These are phyloP conservation scores for Syncephalis plumigaleata DNA, from an alignment of 371 early-diverging fungal species.

Conservation along the genomic window DNA sequence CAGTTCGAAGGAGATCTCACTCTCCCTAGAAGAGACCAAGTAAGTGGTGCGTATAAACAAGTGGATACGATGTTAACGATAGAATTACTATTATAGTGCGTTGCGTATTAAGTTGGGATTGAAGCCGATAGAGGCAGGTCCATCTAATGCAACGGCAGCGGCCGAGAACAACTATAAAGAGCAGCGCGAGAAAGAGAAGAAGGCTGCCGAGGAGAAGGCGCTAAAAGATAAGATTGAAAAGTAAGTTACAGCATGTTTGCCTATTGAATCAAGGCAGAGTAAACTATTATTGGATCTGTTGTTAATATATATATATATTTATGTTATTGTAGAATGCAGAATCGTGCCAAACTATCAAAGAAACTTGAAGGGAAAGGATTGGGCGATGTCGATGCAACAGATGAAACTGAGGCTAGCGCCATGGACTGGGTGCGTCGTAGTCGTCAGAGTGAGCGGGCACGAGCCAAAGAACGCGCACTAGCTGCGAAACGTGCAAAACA, in stretches of 20 bases:
- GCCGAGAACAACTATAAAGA: conserved; percentile 47
- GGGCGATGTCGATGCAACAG: conserved; percentile 47
- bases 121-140: conserved; percentile 31
- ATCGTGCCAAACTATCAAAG: conserved; percentile 27
- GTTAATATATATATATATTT: neutral
- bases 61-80: neutral
- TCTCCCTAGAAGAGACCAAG: conserved; percentile 48
- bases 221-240: conserved; percentile 32
- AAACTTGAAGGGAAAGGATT: conserved; percentile 51
- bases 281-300: neutral
- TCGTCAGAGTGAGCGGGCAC: conserved; percentile 23
- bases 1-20: conserved; percentile 10
- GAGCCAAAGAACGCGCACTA: conserved; percentile 26
- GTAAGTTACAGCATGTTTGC: too few relatives aligned
- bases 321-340: conserved; percentile 25
- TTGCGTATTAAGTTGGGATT: conserved; percentile 53
- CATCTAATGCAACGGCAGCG: conserved; percentile 22
- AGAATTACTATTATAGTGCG: conserved; percentile 15
- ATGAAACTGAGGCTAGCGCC: conserved; percentile 10
- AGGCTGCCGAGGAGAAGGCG: conserved; percentile 22
- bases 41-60: conserved; percentile 8
- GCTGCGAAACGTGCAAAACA: conserved; percentile 7
- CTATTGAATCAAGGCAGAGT: too few relatives aligned
- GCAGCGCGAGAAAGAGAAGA: conserved; percentile 25
- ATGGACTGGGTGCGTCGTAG: conserved; percentile 41